A percentile compares a stretch with the other conserved stretches of the same genome.
Conservation (phyloP, 305 asterid genomes). For the Salvia sclarea region DNA sequence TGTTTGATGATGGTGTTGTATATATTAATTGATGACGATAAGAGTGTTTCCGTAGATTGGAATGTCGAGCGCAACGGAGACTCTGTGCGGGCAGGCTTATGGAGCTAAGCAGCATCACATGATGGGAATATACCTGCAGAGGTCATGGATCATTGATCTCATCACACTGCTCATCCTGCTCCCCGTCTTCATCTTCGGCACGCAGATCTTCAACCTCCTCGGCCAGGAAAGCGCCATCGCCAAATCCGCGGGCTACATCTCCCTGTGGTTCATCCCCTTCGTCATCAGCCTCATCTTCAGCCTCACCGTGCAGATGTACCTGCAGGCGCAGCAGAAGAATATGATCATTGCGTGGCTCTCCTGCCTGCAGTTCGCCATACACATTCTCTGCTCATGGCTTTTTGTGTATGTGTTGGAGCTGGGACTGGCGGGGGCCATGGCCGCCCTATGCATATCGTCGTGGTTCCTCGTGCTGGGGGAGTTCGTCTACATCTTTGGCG, state of each 20-base stretch:
- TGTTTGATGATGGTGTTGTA: no score
- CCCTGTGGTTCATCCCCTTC: conserved; percentile 61
- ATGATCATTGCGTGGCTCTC: conserved; percentile 62
- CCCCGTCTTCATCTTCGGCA: conserved; percentile 57
- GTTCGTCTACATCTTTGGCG: conserved; percentile 60
- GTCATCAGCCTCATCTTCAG: conserved; percentile 48
- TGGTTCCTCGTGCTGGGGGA: conserved; percentile 61
- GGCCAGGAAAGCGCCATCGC: conserved; percentile 57
- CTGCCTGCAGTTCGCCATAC: conserved; percentile 43
- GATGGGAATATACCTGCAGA: conserved; percentile 77
- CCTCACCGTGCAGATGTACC: conserved; percentile 68
- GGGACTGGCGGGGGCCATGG: conserved; percentile 73
- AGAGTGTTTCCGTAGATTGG: conserved; percentile 45
- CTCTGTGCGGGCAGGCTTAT: conserved; percentile 77
- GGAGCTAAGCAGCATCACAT: conserved; percentile 79
- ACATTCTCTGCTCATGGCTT: conserved; percentile 63
- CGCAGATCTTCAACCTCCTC: conserved; percentile 54
- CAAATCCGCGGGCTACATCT: conserved; percentile 49
- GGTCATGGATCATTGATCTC: conserved; percentile 73
- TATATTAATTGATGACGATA: no score
- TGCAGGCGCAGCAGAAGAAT: conserved; percentile 86
- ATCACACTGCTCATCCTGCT: conserved; percentile 48
- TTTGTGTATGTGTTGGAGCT: conserved; percentile 46
- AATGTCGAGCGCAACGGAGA: conserved; percentile 85
- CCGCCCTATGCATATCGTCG: conserved; percentile 50